Percentiles rank a stretch among this genome's conserved stretches.
phyloP scores from a whole-genome alignment of 345 rosid species.

The Litchi chinensis region DNA sequence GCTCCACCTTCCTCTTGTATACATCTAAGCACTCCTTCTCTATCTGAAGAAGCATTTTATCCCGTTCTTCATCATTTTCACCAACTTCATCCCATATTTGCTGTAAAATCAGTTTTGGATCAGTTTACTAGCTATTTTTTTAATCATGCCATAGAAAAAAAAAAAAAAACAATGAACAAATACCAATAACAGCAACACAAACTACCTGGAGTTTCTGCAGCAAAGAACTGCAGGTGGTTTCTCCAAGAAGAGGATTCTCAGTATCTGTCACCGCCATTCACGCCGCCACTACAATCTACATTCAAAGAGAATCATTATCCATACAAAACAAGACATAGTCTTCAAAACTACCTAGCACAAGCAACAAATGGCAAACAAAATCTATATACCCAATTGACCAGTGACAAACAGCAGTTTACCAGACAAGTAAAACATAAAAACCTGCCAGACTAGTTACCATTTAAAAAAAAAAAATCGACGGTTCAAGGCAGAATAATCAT shows the following conservation, averaged over 20 bases:
- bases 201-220: conserved; percentile 85
- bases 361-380: conserved; percentile 3
- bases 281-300: conserved; percentile 33
- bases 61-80: conserved; percentile 89
- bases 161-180: background rate
- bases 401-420: conserved; percentile 13
- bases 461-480: background rate
- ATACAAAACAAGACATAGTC: background rate
- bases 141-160: background rate
- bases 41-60: conserved; percentile 90
- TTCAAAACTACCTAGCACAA: background rate
- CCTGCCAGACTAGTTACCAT: conserved; percentile 10
- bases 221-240: conserved; percentile 81
- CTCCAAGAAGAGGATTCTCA: conserved; percentile 79
- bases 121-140: conserved; percentile 6
- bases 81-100: conserved; percentile 99
- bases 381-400: conserved; percentile 18
- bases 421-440: conserved; percentile 29
- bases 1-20: conserved; percentile 91
- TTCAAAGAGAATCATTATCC: background rate
- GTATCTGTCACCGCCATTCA: conserved; percentile 70
- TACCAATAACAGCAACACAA: background rate
- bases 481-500: background rate
- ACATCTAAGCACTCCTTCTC: conserved; percentile 94
- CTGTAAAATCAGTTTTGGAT: conserved; percentile 35